Evolutionary conservation across 139 green algal genomes (phyloP).

Genomic region (Edaphochlamys debaryana): DNA sequence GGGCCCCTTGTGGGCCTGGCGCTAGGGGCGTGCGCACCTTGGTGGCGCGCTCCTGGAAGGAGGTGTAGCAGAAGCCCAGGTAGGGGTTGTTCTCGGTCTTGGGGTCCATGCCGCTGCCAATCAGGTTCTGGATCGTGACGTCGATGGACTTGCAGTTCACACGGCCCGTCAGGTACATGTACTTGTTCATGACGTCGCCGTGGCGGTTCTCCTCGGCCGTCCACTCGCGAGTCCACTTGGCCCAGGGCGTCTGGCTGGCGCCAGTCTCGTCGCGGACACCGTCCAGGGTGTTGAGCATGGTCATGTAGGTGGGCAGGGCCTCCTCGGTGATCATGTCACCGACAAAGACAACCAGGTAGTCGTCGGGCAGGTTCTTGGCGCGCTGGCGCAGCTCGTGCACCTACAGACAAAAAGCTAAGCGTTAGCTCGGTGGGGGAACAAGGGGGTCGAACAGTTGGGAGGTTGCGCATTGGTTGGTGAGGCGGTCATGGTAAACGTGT

Average conservation of each 20-base stretch:
- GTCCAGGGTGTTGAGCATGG: conserved; percentile 99
- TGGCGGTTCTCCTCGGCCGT: conserved; percentile 99
- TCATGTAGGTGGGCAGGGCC: conserved; percentile 99
- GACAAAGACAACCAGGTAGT: conserved; percentile 95
- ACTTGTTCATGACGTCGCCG: conserved; percentile 98
- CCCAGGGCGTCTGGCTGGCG: conserved; percentile 86
- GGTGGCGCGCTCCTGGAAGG: conserved; percentile 97
- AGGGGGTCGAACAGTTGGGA: too few species aligned
- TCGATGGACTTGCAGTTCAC: conserved; percentile 76
- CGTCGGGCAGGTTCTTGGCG: conserved; percentile 86
- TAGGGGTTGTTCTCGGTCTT: conserved; percentile 99
- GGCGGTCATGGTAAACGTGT: too few species aligned
- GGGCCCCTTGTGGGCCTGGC: too few species aligned
- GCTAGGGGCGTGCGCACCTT: too few species aligned
- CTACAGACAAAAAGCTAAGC: too few species aligned
- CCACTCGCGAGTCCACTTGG: conserved; percentile 87
- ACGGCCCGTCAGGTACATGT: conserved; percentile 87
- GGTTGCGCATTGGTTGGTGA: too few species aligned
- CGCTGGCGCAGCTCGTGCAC: conserved; percentile 88
- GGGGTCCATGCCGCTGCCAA: conserved; percentile 94
- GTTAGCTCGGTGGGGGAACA: too few species aligned
- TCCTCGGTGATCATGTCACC: conserved; percentile 98
- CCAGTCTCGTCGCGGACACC: conserved; percentile 94
- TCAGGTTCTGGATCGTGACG: conserved; percentile 98
- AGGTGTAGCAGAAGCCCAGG: conserved; percentile 98